A percentile compares a stretch with the other conserved stretches of the same genome.
Evolutionary conservation across 2,329 filamentous ascomycete genomes (phyloP).

Genomic region (Fusarium nelsonii): DNA sequence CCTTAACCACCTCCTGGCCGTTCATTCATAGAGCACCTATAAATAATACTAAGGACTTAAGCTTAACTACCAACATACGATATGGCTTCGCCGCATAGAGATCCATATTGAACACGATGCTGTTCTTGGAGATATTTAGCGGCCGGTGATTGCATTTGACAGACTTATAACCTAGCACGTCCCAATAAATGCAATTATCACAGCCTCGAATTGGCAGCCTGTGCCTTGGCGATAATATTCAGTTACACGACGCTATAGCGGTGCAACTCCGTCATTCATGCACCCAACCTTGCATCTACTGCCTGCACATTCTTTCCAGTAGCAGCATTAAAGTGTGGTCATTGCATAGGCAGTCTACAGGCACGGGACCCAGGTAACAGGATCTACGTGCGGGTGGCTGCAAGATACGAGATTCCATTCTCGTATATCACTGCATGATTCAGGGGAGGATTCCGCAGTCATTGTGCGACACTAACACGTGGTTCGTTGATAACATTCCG

Average conservation of each 20-base stretch:
- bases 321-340: constrained; percentile 11
- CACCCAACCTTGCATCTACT: constrained; percentile 23
- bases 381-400: constrained; percentile 29
- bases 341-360: constrained; percentile 15
- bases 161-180: not conserved
- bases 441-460: not conserved
- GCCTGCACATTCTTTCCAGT: not conserved
- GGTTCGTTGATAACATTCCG: constrained; percentile 1
- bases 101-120: not conserved
- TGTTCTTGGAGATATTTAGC: not conserved
- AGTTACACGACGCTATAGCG: constrained; percentile 16
- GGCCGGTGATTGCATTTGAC: constrained; percentile 10
- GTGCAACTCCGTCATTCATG: constrained; percentile 10
- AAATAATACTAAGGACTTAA: not conserved
- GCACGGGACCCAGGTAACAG: constrained; percentile 1
- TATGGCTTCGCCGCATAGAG: not conserved
- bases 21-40: not conserved
- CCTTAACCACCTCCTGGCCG: not conserved
- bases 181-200: not conserved
- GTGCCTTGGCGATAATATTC: constrained; percentile 10
- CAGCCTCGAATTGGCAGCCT: not conserved
- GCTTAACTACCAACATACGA: not conserved
- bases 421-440: constrained; percentile 27
- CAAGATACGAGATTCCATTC: constrained; percentile 34
- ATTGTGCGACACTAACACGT: constrained; percentile 16